Percentiles rank a stretch among this genome's conserved stretches.
phyloP scores from a whole-genome alignment of 2,329 filamentous ascomycete genomes.

The Aspergillus novoparasiticus region DNA sequence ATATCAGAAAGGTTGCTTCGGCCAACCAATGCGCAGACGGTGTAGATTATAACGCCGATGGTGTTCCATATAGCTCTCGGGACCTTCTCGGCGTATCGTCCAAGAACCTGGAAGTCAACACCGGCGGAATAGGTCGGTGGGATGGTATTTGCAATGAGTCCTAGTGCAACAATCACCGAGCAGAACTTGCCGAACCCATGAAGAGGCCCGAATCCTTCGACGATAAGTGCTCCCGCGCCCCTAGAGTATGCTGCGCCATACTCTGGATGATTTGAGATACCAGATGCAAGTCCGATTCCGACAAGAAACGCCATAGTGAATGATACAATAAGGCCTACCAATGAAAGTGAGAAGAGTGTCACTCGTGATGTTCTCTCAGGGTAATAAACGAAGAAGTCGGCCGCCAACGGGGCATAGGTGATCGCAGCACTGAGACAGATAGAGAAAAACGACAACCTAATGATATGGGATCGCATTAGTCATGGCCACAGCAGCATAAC shows the following conservation, averaged over 20 bases:
- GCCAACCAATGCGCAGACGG: slow-evolving; percentile 66
- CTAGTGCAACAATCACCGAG: slow-evolving; percentile 64
- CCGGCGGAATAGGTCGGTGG: slow-evolving; percentile 66
- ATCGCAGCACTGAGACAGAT: slow-evolving; percentile 67
- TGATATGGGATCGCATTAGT: background rate
- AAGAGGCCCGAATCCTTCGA: slow-evolving; percentile 62
- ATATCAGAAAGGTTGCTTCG: slow-evolving; percentile 63
- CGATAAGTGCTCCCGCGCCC: slow-evolving; percentile 66
- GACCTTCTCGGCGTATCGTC: slow-evolving; percentile 58
- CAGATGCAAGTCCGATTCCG: slow-evolving; percentile 65
- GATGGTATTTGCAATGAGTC: slow-evolving; percentile 67
- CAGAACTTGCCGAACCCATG: slow-evolving; percentile 68
- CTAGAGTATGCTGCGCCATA: slow-evolving; percentile 61
- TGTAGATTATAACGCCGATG: slow-evolving; percentile 63
- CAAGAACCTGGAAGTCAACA: slow-evolving; percentile 69
- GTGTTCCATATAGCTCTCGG: slow-evolving; percentile 69
- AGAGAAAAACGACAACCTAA: slow-evolving; percentile 67
- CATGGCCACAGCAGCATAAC: background rate
- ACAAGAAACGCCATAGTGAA: slow-evolving; percentile 64
- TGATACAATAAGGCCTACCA: slow-evolving; percentile 58
- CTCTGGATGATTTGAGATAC: slow-evolving; percentile 53
- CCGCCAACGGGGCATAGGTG: slow-evolving; percentile 64
- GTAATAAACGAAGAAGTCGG: slow-evolving; percentile 71
- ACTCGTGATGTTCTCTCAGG: slow-evolving; percentile 54
- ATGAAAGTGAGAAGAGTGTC: slow-evolving; percentile 60